A percentile compares a stretch with the other conserved stretches of the same genome.
Conservation (phyloP, 306 rosid species). For the Prunus campanulata region DNA sequence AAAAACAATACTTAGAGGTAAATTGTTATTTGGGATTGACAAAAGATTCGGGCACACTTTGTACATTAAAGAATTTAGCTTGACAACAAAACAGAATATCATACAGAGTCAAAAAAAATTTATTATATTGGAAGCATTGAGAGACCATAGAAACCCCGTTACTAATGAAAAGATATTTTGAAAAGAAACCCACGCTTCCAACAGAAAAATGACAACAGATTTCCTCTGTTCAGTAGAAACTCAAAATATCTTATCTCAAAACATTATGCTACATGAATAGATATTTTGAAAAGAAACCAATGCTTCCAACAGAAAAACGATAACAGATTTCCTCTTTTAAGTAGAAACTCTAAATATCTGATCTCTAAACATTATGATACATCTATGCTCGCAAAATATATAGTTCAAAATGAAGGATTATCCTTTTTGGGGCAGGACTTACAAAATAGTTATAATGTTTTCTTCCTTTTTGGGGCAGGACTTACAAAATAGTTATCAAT, state of each 20-base stretch:
- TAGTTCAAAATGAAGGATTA: neutral
- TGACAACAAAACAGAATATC: neutral
- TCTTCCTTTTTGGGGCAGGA: too few species aligned
- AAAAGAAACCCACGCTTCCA: constrained; percentile 7
- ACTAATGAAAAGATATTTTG: neutral
- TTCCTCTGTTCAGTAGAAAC: neutral
- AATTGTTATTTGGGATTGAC: neutral
- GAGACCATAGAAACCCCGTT: neutral
- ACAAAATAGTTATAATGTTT: neutral
- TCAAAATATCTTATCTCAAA: neutral
- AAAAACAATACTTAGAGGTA: neutral
- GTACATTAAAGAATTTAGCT: neutral
- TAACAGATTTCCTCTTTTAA: neutral
- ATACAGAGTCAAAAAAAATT: neutral
- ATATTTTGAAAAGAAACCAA: neutral
- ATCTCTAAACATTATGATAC: neutral
- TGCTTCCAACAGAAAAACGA: neutral
- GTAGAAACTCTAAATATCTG: neutral
- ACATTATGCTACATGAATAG: neutral
- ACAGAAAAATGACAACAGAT: neutral
- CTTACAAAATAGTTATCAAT: too few species aligned
- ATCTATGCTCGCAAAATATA: neutral
- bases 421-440: neutral
- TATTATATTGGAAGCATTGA: neutral
- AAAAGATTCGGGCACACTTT: neutral